These are phyloP conservation scores for Talaromyces proteolyticus DNA, from an alignment of 495 filamentous ascomycete species.

Conservation along the genomic window DNA sequence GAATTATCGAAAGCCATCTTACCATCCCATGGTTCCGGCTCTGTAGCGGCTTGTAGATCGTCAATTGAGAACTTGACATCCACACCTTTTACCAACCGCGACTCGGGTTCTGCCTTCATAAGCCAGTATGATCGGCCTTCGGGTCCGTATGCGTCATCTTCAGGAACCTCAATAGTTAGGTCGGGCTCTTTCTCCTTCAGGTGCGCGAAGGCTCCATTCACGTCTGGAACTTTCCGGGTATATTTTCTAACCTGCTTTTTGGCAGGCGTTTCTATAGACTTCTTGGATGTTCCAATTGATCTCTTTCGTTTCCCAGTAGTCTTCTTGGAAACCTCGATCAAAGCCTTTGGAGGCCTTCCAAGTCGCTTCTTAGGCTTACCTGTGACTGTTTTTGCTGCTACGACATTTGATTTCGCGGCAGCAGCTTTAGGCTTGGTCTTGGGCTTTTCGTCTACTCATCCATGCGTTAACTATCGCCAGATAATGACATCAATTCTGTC, in stretches of 20 bases:
- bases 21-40: constrained; percentile 89
- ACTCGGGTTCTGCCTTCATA: constrained; percentile 91
- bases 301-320: not conserved
- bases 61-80: constrained; percentile 95
- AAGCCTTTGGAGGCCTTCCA: constrained; percentile 4
- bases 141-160: constrained; percentile 5
- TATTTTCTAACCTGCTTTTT: constrained; percentile 2
- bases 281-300: not conserved
- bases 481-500: not conserved
- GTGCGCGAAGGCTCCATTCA: constrained; percentile 1
- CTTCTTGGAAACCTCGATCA: not conserved
- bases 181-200: constrained; percentile 10
- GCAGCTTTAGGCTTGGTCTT: not conserved
- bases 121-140: constrained; percentile 66
- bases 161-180: constrained; percentile 6
- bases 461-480: not conserved
- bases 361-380: constrained; percentile 5
- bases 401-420: not conserved
- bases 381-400: not conserved
- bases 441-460: not conserved
- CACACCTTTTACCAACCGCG: constrained; percentile 75
- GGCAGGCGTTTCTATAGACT: not conserved
- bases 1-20: constrained; percentile 9
- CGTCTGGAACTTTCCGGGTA: no score
- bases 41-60: constrained; percentile 62